Conservation (phyloP, 257 asterid genomes). For the Buddleja alternifolia region DNA sequence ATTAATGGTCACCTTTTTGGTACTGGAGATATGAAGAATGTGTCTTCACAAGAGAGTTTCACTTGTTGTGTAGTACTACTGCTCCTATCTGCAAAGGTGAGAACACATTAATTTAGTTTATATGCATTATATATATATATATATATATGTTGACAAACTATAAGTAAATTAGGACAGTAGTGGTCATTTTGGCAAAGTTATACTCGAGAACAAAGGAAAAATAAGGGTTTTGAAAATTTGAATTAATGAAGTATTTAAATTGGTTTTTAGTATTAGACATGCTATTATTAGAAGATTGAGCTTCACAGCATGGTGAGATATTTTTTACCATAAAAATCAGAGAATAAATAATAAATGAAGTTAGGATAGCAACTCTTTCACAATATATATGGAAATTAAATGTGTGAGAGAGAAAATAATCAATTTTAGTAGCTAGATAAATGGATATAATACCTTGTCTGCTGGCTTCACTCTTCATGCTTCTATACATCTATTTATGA, state of each 20-base stretch:
- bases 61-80: conserved; percentile 41
- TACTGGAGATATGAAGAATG: conserved; percentile 6
- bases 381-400: background rate
- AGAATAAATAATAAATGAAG: conserved; percentile 50
- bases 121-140: background rate
- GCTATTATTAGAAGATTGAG: conserved; percentile 43
- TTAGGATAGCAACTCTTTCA: background rate
- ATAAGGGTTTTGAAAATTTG: background rate
- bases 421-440: no score
- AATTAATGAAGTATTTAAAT: background rate
- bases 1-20: conserved; percentile 57
- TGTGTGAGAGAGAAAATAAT: no score
- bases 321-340: conserved; percentile 33
- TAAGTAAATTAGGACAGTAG: background rate
- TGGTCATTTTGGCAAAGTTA: background rate
- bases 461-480: conserved; percentile 68
- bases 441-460: conserved; percentile 52
- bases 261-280: conserved; percentile 31
- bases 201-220: background rate
- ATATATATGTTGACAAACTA: background rate
- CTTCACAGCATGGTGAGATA: background rate
- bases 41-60: conserved; percentile 37
- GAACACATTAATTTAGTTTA: background rate
- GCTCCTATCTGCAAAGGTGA: conserved; percentile 39
- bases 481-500: conserved; percentile 79